phyloP scores from a whole-genome alignment of 305 asterid species.

The Fraxinus ornus region DNA sequence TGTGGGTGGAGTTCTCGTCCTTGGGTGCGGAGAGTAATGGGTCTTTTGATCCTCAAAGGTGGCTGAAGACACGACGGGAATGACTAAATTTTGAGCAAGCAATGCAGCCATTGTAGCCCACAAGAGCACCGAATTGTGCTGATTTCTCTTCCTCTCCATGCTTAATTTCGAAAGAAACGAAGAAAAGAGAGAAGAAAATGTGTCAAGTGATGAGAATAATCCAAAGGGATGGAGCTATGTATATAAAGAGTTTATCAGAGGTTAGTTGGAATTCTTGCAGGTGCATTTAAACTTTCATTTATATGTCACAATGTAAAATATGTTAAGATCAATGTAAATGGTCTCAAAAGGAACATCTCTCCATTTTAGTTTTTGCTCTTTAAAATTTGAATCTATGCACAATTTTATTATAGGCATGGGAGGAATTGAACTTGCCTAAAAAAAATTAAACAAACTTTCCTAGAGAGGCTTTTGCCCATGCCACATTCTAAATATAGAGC shows the following conservation, averaged over 20 bases:
- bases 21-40: slow-evolving; percentile 60
- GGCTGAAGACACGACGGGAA: slow-evolving; percentile 41
- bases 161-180: neutral
- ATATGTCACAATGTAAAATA: slow-evolving; percentile 32
- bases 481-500: no score
- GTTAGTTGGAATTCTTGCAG: slow-evolving; percentile 67
- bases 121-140: slow-evolving; percentile 38
- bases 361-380: slow-evolving; percentile 3
- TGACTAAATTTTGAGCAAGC: slow-evolving; percentile 48
- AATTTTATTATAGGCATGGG: slow-evolving; percentile 1
- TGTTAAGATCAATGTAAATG: neutral
- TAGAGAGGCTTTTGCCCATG: neutral
- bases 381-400: neutral
- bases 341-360: slow-evolving; percentile 22
- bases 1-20: slow-evolving; percentile 41
- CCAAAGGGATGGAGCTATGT: slow-evolving; percentile 21
- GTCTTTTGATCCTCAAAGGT: slow-evolving; percentile 59
- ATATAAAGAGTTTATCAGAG: slow-evolving; percentile 46
- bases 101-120: slow-evolving; percentile 54
- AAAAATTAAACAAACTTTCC: neutral
- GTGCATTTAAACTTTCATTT: slow-evolving; percentile 59
- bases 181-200: slow-evolving; percentile 12
- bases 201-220: slow-evolving; percentile 19
- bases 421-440: neutral
- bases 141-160: slow-evolving; percentile 44